Percentiles rank a stretch among this genome's conserved stretches.
phyloP scores from a whole-genome alignment of 1,284 basidiomycete genomes.

The Stygiomarasmius scandens region DNA sequence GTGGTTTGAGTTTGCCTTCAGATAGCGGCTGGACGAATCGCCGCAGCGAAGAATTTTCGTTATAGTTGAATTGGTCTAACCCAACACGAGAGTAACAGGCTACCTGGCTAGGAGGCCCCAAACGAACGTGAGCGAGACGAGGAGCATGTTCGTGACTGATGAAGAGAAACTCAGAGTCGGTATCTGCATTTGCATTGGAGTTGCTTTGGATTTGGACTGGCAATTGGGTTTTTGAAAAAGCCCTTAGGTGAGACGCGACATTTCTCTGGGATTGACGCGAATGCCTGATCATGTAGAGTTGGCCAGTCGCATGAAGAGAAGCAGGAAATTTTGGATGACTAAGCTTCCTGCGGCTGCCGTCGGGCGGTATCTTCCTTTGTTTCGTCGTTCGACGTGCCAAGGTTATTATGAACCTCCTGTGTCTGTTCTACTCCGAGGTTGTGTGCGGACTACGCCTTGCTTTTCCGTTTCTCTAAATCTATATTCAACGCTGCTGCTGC shows the following conservation, averaged over 20 bases:
- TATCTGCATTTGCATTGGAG: too few relatives aligned
- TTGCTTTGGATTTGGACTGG: neutral
- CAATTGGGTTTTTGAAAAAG: neutral
- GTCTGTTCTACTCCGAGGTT: too few relatives aligned
- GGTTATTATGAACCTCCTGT: too few relatives aligned
- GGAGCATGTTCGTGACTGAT: neutral
- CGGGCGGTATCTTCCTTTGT: too few relatives aligned
- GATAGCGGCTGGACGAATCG: conserved; percentile 1
- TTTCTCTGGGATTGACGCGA: neutral
- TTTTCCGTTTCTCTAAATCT: too few relatives aligned
- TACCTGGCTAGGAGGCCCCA: conserved; percentile 7
- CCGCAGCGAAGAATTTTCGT: conserved; percentile 9
- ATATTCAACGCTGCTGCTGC: too few relatives aligned
- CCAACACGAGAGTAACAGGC: conserved; percentile 10
- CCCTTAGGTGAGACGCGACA: neutral
- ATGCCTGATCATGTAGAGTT: neutral
- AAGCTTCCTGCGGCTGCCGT: too few relatives aligned
- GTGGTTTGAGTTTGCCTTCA: neutral
- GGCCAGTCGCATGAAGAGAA: too few relatives aligned
- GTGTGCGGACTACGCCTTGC: too few relatives aligned
- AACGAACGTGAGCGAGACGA: neutral
- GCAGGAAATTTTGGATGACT: too few relatives aligned
- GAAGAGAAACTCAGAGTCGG: neutral
- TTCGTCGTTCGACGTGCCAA: too few relatives aligned
- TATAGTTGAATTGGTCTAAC: neutral